Conservation (phyloP, 805 yeast genomes). For the Millerozyma acaciae region DNA sequence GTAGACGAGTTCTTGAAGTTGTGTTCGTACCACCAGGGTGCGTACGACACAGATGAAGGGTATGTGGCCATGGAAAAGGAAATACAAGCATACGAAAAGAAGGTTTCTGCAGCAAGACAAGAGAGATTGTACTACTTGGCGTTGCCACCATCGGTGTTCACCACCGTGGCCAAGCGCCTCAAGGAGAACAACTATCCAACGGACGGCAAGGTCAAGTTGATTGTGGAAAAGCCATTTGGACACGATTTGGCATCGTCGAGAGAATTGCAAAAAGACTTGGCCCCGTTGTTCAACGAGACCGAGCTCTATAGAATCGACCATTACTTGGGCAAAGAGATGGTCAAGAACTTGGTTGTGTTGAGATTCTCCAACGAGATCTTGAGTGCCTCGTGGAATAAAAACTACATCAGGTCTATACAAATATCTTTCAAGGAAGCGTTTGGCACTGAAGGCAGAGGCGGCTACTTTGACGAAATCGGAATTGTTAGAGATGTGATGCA, state of each 20-base stretch:
- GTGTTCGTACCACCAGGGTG: conserved; percentile 68
- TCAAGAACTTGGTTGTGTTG: conserved; percentile 82
- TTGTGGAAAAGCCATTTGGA: conserved; percentile 97
- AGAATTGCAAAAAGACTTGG: conserved; percentile 68
- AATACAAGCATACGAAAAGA: conserved; percentile 58
- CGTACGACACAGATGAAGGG: conserved; percentile 79
- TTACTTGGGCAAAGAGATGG: conserved; percentile 97
- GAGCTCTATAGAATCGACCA: conserved; percentile 96
- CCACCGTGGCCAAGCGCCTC: conserved; percentile 68
- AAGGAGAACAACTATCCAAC: conserved; percentile 63
- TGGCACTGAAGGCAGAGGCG: conserved; percentile 99
- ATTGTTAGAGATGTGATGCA: conserved; percentile 98
- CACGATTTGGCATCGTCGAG: conserved; percentile 79
- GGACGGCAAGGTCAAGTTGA: conserved; percentile 69
- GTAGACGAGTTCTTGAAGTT: conserved; percentile 62
- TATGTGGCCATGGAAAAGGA: conserved; percentile 51
- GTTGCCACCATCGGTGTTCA: conserved; percentile 89
- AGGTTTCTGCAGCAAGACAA: conserved; percentile 43
- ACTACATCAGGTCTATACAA: conserved; percentile 76
- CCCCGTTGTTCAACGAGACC: conserved; percentile 86
- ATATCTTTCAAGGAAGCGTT: conserved; percentile 96
- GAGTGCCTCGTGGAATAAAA: conserved; percentile 84
- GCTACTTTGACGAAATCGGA: conserved; percentile 92
- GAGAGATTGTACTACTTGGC: conserved; percentile 91
- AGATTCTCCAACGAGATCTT: conserved; percentile 90